phyloP scores from a whole-genome alignment of 2,329 filamentous ascomycete genomes.

The Thermothelomyces thermophilus region DNA sequence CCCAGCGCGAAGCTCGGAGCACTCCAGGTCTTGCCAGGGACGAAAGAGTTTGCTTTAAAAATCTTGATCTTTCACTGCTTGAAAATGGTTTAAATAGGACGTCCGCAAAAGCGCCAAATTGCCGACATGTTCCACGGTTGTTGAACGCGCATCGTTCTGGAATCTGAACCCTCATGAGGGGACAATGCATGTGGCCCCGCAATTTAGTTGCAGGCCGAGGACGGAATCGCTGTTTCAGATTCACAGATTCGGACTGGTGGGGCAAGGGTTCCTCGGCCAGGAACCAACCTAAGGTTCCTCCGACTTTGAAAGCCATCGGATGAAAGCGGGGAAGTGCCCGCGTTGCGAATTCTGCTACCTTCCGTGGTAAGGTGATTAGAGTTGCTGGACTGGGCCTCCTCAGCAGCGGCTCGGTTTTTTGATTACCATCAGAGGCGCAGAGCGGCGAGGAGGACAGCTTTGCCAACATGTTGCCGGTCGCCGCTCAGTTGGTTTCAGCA shows the following conservation, averaged over 20 bases:
- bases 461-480: background rate
- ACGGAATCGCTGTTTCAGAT: background rate
- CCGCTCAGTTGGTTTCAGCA: slow-evolving; percentile 1
- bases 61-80: too few species aligned
- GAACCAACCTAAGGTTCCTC: too few species aligned
- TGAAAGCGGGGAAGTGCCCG: too few species aligned
- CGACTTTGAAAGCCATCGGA: too few species aligned
- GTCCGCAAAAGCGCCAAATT: too few species aligned
- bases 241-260: background rate
- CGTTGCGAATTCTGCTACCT: too few species aligned
- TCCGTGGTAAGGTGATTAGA: too few species aligned
- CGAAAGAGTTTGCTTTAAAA: too few species aligned
- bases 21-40: too few species aligned
- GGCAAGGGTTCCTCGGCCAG: background rate
- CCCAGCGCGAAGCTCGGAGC: too few species aligned
- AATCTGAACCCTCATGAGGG: background rate
- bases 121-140: too few species aligned
- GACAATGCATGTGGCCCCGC: background rate
- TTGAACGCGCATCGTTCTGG: background rate
- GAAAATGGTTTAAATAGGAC: too few species aligned
- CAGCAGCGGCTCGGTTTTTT: background rate
- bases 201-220: background rate
- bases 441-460: background rate
- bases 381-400: background rate
- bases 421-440: background rate